A percentile compares a stretch with the other conserved stretches of the same genome.
phyloP scores from a whole-genome alignment of 805 yeast genomes.

The Wickerhamiella australiensis region DNA sequence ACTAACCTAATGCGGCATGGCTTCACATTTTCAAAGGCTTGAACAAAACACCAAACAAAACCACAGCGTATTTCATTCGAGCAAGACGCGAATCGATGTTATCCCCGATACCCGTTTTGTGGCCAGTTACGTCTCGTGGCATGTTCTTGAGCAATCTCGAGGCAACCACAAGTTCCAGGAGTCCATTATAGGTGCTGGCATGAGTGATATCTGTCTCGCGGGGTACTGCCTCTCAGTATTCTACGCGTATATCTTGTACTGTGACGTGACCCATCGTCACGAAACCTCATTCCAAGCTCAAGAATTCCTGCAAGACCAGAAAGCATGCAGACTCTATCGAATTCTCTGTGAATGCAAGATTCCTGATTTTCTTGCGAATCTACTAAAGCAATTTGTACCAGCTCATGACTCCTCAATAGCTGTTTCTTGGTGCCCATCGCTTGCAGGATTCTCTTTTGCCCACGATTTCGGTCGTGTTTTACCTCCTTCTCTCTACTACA shows the following conservation, averaged over 20 bases:
- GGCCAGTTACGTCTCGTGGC: neutral
- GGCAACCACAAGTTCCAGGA: no score
- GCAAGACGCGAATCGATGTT: no score
- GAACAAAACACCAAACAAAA: no score
- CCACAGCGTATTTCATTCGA: no score
- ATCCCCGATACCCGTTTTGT: neutral
- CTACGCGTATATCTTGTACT: neutral
- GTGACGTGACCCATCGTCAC: neutral
- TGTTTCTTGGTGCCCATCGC: neutral
- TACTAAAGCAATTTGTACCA: neutral
- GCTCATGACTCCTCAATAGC: neutral
- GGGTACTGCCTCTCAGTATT: neutral
- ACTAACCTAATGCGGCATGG: no score
- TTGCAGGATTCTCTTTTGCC: neutral
- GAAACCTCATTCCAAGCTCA: neutral
- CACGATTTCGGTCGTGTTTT: neutral
- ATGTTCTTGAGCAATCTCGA: no score
- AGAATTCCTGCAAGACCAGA: neutral
- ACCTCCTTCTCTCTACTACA: neutral
- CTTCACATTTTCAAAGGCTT: no score
- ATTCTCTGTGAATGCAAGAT: neutral
- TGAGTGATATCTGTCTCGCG: neutral
- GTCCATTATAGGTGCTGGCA: neutral
- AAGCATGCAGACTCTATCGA: neutral
- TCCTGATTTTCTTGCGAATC: neutral